Conservation (phyloP, 2,329 filamentous ascomycete species). For the Sporothrix phasma region DNA sequence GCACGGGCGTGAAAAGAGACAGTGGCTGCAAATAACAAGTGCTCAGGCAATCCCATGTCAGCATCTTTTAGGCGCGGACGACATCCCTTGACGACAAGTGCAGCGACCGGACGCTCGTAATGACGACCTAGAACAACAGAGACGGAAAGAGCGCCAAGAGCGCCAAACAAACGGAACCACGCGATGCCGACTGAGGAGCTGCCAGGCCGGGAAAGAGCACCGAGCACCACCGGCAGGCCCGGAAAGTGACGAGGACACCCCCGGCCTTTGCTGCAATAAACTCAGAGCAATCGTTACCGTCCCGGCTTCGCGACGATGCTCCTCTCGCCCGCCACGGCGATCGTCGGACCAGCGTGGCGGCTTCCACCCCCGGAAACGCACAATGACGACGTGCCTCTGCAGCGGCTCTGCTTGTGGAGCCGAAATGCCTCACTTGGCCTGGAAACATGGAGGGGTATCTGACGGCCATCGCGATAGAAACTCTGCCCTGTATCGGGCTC, state of each 20-base stretch:
- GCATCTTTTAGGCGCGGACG: neutral
- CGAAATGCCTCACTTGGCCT: neutral
- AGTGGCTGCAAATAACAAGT: neutral
- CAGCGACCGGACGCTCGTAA: neutral
- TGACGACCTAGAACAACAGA: neutral
- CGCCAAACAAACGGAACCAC: neutral
- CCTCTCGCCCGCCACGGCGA: neutral
- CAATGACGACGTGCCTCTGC: neutral
- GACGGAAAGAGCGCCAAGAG: neutral
- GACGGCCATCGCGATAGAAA: too few species aligned
- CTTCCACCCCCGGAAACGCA: neutral
- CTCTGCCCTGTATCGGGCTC: neutral
- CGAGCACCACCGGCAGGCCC: slow-evolving; percentile 1
- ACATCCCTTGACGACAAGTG: neutral
- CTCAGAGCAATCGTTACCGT: neutral
- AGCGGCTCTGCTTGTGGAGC: neutral
- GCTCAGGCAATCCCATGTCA: neutral
- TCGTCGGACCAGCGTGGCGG: neutral
- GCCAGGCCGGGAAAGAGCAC: neutral
- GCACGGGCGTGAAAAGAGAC: neutral
- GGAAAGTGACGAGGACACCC: slow-evolving; percentile 1
- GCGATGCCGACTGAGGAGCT: neutral
- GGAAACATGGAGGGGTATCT: too few species aligned
- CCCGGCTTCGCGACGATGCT: neutral
- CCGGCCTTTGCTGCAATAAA: too few species aligned